Percentiles rank a stretch among this genome's conserved stretches.
These are phyloP conservation scores for Zygotorulaspora chibaensis DNA, from an alignment of 805 yeast genomes.

Conservation along the genomic window DNA sequence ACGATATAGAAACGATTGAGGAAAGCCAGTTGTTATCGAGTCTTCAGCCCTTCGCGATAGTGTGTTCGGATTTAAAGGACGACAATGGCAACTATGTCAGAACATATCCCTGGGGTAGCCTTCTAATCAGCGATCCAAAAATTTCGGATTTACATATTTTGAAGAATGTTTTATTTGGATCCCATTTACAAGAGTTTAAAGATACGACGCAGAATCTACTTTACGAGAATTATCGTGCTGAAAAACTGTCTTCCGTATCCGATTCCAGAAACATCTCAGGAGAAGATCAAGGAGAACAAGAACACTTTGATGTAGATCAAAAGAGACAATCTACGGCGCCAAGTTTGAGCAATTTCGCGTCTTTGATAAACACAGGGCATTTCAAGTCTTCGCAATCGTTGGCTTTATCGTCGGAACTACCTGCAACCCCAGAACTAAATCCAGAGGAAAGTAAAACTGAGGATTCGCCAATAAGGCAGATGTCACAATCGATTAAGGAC, in stretches of 20 bases:
- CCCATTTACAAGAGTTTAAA: conserved; percentile 78
- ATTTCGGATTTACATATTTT: conserved; percentile 53
- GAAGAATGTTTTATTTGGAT: conserved; percentile 69
- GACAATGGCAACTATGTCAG: conserved; percentile 59
- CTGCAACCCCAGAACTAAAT: conserved; percentile 23
- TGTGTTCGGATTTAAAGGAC: conserved; percentile 57
- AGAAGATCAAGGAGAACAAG: conserved; percentile 1
- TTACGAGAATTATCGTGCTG: conserved; percentile 78
- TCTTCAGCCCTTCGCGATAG: conserved; percentile 72
- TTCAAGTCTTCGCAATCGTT: conserved; percentile 32
- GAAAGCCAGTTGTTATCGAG: conserved; percentile 59
- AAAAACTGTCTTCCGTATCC: conserved; percentile 59
- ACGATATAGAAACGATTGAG: conserved; percentile 62
- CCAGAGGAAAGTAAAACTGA: conserved; percentile 12
- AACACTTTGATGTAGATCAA: conserved; percentile 8
- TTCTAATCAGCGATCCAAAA: conserved; percentile 44
- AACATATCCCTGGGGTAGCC: conserved; percentile 70
- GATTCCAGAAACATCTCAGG: conserved; percentile 15
- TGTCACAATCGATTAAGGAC: conserved; percentile 35
- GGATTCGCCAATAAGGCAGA: conserved; percentile 37
- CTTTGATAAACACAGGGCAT: conserved; percentile 34
- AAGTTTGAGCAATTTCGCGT: conserved; percentile 36
- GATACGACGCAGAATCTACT: conserved; percentile 73
- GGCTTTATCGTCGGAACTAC: conserved; percentile 23
- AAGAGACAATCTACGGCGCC: conserved; percentile 33